Evolutionary conservation across 495 filamentous ascomycete genomes (phyloP), one percentile per base, ranked within the genome.

Genomic region (Trichoderma erinaceum): DNA sequence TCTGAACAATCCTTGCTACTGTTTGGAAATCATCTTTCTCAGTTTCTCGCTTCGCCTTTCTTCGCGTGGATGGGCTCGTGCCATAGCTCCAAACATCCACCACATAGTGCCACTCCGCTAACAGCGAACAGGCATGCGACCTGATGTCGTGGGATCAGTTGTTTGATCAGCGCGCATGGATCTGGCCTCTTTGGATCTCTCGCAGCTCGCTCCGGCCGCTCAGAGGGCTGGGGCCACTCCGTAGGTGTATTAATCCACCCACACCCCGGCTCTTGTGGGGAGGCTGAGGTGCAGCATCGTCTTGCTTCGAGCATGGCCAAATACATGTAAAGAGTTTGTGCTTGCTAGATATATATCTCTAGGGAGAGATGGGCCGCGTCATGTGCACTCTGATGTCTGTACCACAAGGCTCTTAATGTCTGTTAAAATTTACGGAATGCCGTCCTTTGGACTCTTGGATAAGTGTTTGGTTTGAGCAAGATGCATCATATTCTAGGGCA

Each of bases 101-200:
- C 35, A 38, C 4, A 38, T 61, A 27, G 25, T 21, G 56, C 27
- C 56, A 61, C 23, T 32, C n/a, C 11, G 56, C 16, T 12, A 32
- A 10, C n/a, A n/a, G n/a, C n/a, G n/a, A n/a, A n/a, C 50, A 29
- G 23, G 16, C 11, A 61, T 29, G 56, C 11, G 11, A 11, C 12
- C 13, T 61, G 56, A 61, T 25, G 56, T 61, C 56, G 56, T 25
- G 56, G 56, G 25, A 61, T 61, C 25, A 32, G 4, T 61, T 61
- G 56, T 61, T 29, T 61, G 56, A 61, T 61, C 56, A 61, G 56
- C 56, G 29, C 56, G 56, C 16, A 61, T 61, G 56, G 56, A 61
- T 61, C 56, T 61, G 25, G 56, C 27, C 56, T 61, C 56, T 13
- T 61, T 61, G 56, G 56, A 61, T 61, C 56, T 61, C 56, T 13